These are phyloP conservation scores for Cercospora brassicicola DNA, from an alignment of 2,329 filamentous ascomycete genomes.

Conservation along the genomic window DNA sequence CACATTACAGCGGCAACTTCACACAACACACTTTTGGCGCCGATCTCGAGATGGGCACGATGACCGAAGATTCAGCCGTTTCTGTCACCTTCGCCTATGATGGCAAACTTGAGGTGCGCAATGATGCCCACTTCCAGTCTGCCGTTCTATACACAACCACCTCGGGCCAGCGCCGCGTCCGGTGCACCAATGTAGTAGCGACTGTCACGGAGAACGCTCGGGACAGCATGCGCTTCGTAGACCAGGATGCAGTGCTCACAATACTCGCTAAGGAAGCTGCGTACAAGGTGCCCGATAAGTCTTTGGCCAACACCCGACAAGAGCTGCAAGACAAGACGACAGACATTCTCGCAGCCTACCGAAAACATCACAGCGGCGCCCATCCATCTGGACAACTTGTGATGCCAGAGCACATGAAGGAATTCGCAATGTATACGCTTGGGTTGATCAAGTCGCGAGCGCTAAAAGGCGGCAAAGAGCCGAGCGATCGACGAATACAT, in stretches of 20 bases:
- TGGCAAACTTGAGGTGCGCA: conserved; percentile 91
- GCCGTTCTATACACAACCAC: conserved; percentile 93
- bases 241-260: conserved; percentile 88
- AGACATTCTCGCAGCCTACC: conserved; percentile 86
- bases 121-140: conserved; percentile 96
- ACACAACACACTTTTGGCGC: conserved; percentile 92
- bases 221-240: conserved; percentile 86
- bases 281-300: conserved; percentile 70
- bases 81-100: conserved; percentile 92
- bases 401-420: conserved; percentile 91
- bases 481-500: conserved; percentile 84
- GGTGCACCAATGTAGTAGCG: conserved; percentile 91
- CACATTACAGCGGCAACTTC: conserved; percentile 94
- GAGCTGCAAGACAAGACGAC: conserved; percentile 87
- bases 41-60: conserved; percentile 87
- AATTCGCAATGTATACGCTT: conserved; percentile 95
- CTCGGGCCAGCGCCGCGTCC: conserved; percentile 80
- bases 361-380: conserved; percentile 84
- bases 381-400: conserved; percentile 92
- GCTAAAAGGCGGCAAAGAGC: conserved; percentile 88
- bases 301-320: conserved; percentile 80
- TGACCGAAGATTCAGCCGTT: conserved; percentile 92
- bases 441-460: conserved; percentile 85
- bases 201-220: conserved; percentile 82
- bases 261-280: conserved; percentile 92